Percentiles rank a stretch among this genome's conserved stretches.
Evolutionary conservation across 768 basidiomycete species (phyloP).

Genomic region (Sistotremastrum niveocremeum): DNA sequence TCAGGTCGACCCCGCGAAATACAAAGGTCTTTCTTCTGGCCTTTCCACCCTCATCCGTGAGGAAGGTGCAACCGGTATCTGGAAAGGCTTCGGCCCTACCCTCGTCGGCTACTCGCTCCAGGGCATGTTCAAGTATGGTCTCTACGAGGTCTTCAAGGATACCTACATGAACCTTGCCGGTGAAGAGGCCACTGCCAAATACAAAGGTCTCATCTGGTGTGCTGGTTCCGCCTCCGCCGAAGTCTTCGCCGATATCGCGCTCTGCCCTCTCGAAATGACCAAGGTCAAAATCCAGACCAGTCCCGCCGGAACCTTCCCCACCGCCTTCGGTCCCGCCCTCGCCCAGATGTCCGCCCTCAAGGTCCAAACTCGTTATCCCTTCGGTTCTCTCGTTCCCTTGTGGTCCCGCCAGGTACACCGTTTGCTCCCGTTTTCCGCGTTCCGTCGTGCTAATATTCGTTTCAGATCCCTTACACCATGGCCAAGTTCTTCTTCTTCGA

Average conservation of each 20-base stretch:
- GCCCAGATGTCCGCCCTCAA: slow-evolving; percentile 53
- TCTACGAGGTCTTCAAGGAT: slow-evolving; percentile 97
- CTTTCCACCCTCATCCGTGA: slow-evolving; percentile 58
- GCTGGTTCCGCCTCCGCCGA: slow-evolving; percentile 90
- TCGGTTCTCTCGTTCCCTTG: slow-evolving; percentile 73
- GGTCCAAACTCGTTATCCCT: slow-evolving; percentile 68
- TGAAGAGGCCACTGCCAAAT: slow-evolving; percentile 63
- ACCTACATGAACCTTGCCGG: slow-evolving; percentile 80
- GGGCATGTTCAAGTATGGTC: slow-evolving; percentile 98
- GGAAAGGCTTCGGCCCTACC: slow-evolving; percentile 93
- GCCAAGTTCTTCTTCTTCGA: slow-evolving; percentile 98
- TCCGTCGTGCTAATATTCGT: background rate
- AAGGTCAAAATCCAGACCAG: slow-evolving; percentile 87
- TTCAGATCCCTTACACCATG: slow-evolving; percentile 94
- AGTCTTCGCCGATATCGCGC: slow-evolving; percentile 90
- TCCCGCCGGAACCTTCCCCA: slow-evolving; percentile 63
- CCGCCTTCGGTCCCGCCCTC: slow-evolving; percentile 56
- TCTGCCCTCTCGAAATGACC: slow-evolving; percentile 91
- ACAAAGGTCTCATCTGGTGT: slow-evolving; percentile 87
- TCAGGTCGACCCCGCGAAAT: slow-evolving; percentile 67
- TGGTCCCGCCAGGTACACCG: slow-evolving; percentile 71
- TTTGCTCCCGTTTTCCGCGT: background rate
- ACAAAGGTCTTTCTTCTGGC: slow-evolving; percentile 48
- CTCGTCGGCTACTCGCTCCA: slow-evolving; percentile 89
- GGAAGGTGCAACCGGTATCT: slow-evolving; percentile 75